Conservation (phyloP, 495 filamentous ascomycete species). For the Venustampulla echinocandica region DNA sequence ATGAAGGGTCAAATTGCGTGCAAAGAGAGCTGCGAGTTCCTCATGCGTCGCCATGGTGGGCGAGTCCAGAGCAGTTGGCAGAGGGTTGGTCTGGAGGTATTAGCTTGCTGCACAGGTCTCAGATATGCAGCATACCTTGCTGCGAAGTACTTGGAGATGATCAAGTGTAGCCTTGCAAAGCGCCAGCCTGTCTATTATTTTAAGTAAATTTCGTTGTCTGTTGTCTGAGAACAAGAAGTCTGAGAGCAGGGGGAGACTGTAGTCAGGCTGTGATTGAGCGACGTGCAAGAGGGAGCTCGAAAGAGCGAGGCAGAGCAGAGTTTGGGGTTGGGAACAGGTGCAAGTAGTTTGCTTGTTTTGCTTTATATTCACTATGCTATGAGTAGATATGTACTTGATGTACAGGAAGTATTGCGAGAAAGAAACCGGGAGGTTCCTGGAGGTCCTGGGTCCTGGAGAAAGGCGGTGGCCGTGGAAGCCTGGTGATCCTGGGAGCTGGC, state of each 20-base stretch:
- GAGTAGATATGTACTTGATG: constrained; percentile 40
- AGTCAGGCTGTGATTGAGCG: constrained; percentile 20
- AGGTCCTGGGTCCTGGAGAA: constrained; percentile 2
- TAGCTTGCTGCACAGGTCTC: constrained; percentile 8
- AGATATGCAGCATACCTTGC: constrained; percentile 24
- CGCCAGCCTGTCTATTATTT: constrained; percentile 12
- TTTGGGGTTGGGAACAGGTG: constrained; percentile 23
- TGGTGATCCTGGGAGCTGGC: too few species aligned
- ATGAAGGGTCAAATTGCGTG: constrained; percentile 52
- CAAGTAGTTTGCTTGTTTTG: constrained; percentile 30
- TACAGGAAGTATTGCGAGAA: constrained; percentile 13
- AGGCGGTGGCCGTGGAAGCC: too few species aligned
- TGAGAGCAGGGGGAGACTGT: constrained; percentile 20
- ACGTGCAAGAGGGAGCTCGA: constrained; percentile 20
- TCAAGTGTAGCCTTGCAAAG: constrained; percentile 19
- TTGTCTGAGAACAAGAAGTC: constrained; percentile 19
- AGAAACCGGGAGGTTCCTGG: constrained; percentile 14
- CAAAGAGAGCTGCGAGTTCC: constrained; percentile 59
- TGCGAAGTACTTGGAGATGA: constrained; percentile 17
- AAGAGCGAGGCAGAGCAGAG: constrained; percentile 25
- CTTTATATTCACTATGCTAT: constrained; percentile 43
- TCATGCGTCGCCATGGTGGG: constrained; percentile 45
- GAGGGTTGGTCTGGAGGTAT: constrained; percentile 4
- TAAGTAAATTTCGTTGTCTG: constrained; percentile 1
- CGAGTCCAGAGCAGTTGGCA: neutral